Evolutionary conservation across 192 early-diverging fungal species (phyloP).

Genomic region (Coemansia aciculifera): DNA sequence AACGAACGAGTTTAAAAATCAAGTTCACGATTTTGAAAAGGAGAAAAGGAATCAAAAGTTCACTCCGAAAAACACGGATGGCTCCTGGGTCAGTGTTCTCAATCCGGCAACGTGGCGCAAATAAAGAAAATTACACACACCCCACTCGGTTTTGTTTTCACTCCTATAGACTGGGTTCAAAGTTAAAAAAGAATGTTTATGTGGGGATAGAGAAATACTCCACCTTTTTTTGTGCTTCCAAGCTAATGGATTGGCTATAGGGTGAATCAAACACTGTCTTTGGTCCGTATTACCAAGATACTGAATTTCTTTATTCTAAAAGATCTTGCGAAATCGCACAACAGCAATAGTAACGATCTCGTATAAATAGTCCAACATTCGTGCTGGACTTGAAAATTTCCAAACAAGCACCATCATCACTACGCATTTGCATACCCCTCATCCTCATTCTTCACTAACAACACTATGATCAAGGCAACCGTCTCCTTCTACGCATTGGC

Average conservation of each 20-base stretch:
- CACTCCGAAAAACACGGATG: slow-evolving; percentile 16
- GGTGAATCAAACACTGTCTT: too few species aligned
- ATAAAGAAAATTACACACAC: slow-evolving; percentile 4
- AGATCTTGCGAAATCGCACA: too few species aligned
- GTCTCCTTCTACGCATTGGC: slow-evolving; percentile 11
- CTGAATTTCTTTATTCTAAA: too few species aligned
- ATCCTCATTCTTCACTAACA: neutral
- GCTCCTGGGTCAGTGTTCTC: slow-evolving; percentile 45
- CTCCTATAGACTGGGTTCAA: neutral
- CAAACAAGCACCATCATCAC: neutral
- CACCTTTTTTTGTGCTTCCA: too few species aligned
- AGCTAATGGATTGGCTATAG: too few species aligned
- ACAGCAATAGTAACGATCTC: neutral
- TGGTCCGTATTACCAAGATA: too few species aligned
- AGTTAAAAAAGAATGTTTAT: neutral
- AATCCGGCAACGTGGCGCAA: slow-evolving; percentile 39
- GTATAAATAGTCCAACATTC: neutral
- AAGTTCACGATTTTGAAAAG: slow-evolving; percentile 5
- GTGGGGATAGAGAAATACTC: too few species aligned
- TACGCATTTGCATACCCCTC: neutral
- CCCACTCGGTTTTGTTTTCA: neutral
- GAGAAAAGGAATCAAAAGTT: slow-evolving; percentile 21
- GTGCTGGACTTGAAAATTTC: neutral
- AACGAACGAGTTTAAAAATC: slow-evolving; percentile 37
- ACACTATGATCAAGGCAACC: slow-evolving; percentile 14